phyloP scores from a whole-genome alignment of 257 asterid genomes.

The Leptodermis oblonga region DNA sequence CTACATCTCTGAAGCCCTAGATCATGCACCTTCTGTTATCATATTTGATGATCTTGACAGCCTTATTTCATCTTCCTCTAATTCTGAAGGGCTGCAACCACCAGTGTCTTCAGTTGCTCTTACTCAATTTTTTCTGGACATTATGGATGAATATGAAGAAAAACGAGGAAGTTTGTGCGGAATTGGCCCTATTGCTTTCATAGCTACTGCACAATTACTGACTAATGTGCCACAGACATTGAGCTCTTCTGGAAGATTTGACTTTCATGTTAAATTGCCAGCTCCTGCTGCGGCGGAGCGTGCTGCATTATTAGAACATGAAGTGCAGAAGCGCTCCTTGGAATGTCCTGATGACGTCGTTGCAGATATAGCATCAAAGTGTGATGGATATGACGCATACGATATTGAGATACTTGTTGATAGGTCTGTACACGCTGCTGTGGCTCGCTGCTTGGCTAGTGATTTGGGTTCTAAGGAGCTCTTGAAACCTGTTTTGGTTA shows the following conservation, averaged over 20 bases:
- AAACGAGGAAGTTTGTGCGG: constrained; percentile 61
- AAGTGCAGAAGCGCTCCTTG: constrained; percentile 76
- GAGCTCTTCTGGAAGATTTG: constrained; percentile 95
- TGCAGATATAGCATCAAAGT: constrained; percentile 72
- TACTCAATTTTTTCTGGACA: constrained; percentile 65
- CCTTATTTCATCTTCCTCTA: constrained; percentile 70
- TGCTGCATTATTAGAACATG: constrained; percentile 68
- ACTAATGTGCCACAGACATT: constrained; percentile 76
- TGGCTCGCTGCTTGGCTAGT: constrained; percentile 60
- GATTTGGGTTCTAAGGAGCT: constrained; percentile 34
- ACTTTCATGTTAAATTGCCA: constrained; percentile 84
- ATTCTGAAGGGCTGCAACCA: constrained; percentile 74
- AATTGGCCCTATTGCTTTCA: constrained; percentile 78
- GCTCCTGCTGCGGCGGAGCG: constrained; percentile 95
- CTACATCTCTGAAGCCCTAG: constrained; percentile 73
- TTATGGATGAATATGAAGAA: constrained; percentile 87
- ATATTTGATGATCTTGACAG: constrained; percentile 94
- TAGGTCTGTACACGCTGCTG: constrained; percentile 88
- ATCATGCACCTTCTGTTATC: constrained; percentile 83
- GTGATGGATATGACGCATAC: constrained; percentile 99
- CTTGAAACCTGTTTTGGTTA: constrained; percentile 49
- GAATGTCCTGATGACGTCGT: constrained; percentile 67
- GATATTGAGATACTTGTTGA: constrained; percentile 96
- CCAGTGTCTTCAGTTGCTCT: constrained; percentile 61
- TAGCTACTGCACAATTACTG: constrained; percentile 81